Evolutionary conservation across 208 protist genomes (phyloP), one percentile per base, ranked within the genome.

Genomic region (Vickermania ingenoplastis): DNA sequence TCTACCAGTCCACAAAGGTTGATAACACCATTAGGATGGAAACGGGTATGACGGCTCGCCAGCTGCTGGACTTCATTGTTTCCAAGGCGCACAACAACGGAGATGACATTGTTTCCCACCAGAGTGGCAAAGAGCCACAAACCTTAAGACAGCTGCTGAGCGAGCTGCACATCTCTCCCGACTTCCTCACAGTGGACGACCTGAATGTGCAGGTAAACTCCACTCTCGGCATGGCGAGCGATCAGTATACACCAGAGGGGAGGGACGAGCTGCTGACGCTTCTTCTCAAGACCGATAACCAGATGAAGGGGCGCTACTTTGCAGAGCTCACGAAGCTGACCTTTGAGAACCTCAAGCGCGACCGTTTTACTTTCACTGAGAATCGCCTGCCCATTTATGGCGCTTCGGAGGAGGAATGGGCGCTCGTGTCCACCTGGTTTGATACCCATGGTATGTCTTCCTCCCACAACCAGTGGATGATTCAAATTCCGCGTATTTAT

Each of bases 231-330:
- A 61, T 80, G 94, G 52, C 77, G 63, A 97, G 97, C 53, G 63
- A 81, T 26, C 91, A 95, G 65, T 98, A 98, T 74, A 95, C 91
- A 59, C 96, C 93, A 31, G 79, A 89, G 52, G 86, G 90, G n/a
- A 74, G 91, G 41, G 86, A 86, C 36, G 79, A 89, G 57, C 77
- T 99, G 17, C 79, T 97, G 27, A 95, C 94, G 41, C 86, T 99
- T 36, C 97, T 99, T 67, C 81, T 99, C 36, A 99, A 99, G 71
- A 98, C 97, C 0, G 93, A 99, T 71, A 99, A 99, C 75, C 66
- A 96, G 24, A 96, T 99, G 79, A 91, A 97, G 48, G 95, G 97
- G 1, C 86, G 92, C 49, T 99, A 98, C 81, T 97, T 99, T 52
- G 98, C 95, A 14, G 95, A 99, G 68, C 66, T 99, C 14, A 97